phyloP scores from a whole-genome alignment of 2,329 filamentous ascomycete genomes.

The Rutstroemia sp. region DNA sequence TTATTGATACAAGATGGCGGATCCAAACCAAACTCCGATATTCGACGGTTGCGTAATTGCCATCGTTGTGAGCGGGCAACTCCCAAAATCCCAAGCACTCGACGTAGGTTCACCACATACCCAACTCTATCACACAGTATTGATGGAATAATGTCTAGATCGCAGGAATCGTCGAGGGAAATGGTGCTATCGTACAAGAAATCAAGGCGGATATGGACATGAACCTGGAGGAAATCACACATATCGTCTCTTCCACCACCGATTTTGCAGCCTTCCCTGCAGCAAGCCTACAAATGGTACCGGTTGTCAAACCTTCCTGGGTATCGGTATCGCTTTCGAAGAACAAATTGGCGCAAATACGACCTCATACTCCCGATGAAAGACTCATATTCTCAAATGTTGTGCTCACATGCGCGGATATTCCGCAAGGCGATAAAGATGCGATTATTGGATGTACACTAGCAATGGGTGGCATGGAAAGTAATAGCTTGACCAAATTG shows the following conservation, averaged over 20 bases:
- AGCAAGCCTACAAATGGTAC: slow-evolving; percentile 69
- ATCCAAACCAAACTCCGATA: slow-evolving; percentile 10
- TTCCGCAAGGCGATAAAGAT: slow-evolving; percentile 82
- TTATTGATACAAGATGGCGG: slow-evolving; percentile 11
- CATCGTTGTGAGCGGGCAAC: slow-evolving; percentile 22
- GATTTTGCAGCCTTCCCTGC: slow-evolving; percentile 85
- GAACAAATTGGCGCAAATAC: slow-evolving; percentile 65
- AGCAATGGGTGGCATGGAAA: slow-evolving; percentile 81
- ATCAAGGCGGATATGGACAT: slow-evolving; percentile 33
- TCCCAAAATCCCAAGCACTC: slow-evolving; percentile 13
- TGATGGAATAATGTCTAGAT: slow-evolving; percentile 1
- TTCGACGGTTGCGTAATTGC: slow-evolving; percentile 26
- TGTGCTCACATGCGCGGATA: slow-evolving; percentile 71
- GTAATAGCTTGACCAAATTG: slow-evolving; percentile 59
- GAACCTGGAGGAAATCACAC: slow-evolving; percentile 43
- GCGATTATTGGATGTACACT: slow-evolving; percentile 84
- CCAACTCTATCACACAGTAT: not conserved
- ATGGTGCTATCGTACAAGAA: slow-evolving; percentile 31
- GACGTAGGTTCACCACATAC: slow-evolving; percentile 15
- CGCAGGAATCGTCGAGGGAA: slow-evolving; percentile 21
- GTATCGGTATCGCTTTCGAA: slow-evolving; percentile 63
- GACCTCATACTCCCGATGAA: slow-evolving; percentile 85
- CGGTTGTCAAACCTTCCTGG: slow-evolving; percentile 80
- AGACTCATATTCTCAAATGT: slow-evolving; percentile 84
- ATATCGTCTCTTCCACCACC: slow-evolving; percentile 68